These are phyloP conservation scores for Hypoxylon fragiforme DNA, from an alignment of 495 filamentous ascomycete species.

Conservation along the genomic window DNA sequence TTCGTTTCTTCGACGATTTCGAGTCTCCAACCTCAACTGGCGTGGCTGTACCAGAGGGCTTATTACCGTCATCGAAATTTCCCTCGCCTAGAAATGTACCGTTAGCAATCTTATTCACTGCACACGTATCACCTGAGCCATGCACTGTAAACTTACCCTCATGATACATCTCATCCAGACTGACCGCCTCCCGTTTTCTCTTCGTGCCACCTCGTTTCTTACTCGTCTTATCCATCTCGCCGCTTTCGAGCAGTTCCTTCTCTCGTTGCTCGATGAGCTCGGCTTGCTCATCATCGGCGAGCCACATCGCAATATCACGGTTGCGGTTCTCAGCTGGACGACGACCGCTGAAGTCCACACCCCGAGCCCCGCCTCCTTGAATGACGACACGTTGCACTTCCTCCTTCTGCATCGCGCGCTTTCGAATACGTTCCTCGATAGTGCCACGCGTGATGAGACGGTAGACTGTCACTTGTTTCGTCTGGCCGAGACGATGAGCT, in stretches of 20 bases:
- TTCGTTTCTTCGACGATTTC: conserved; percentile 51
- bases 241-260: conserved; percentile 70
- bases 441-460: conserved; percentile 95
- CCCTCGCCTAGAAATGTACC: conserved; percentile 71
- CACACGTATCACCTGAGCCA: background rate
- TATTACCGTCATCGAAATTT: conserved; percentile 83
- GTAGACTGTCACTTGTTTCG: conserved; percentile 94
- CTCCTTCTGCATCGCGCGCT: conserved; percentile 96
- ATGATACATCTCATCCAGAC: conserved; percentile 96
- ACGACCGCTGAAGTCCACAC: conserved; percentile 92
- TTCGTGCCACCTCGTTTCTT: conserved; percentile 62
- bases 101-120: conserved; percentile 16
- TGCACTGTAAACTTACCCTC: conserved; percentile 80
- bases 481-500: conserved; percentile 96
- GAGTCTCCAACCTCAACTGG: conserved; percentile 64
- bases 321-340: conserved; percentile 81
- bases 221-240: conserved; percentile 65
- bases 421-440: conserved; percentile 97
- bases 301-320: conserved; percentile 96
- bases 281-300: conserved; percentile 92
- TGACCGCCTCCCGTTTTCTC: conserved; percentile 58
- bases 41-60: conserved; percentile 82
- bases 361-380: conserved; percentile 74
- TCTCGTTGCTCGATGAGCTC: conserved; percentile 88
- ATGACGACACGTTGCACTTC: conserved; percentile 99